Conservation (phyloP, 2,329 filamentous ascomycete species). For the Leptographium wingfieldii region DNA sequence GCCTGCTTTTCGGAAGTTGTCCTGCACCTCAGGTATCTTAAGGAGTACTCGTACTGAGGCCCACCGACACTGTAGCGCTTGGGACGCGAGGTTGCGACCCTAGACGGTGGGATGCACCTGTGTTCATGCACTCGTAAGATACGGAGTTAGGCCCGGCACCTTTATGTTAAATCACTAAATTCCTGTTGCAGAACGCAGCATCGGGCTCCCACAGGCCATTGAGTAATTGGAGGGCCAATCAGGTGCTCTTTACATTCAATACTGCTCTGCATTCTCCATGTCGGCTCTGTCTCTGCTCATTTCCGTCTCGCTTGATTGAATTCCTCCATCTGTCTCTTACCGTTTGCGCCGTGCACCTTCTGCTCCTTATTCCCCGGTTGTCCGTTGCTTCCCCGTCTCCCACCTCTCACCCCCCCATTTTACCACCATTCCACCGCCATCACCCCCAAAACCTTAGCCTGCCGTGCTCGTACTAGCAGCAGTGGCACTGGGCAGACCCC, state of each 20-base stretch:
- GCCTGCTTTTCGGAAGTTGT: background rate
- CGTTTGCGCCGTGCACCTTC: background rate
- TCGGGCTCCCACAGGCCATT: background rate
- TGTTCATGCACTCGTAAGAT: background rate
- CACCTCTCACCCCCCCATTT: background rate
- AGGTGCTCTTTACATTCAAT: background rate
- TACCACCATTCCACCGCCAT: background rate
- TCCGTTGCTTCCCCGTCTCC: background rate
- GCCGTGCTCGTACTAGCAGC: conserved; percentile 1
- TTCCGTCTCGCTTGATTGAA: background rate
- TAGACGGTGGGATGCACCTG: background rate
- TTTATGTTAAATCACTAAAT: background rate
- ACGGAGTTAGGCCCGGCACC: background rate
- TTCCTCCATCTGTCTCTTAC: background rate
- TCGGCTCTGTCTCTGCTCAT: background rate
- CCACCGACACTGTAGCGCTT: background rate
- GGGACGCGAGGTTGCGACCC: background rate
- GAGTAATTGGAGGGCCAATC: background rate
- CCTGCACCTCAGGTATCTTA: background rate
- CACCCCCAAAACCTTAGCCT: background rate
- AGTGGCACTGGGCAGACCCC: background rate
- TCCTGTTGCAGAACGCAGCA: background rate
- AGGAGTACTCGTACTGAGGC: background rate
- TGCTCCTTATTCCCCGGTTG: background rate
- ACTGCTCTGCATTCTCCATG: background rate